Evolutionary conservation across 805 yeast genomes (phyloP), one percentile per base, ranked within the genome.

Genomic region (Monosporozyma aquatica): DNA sequence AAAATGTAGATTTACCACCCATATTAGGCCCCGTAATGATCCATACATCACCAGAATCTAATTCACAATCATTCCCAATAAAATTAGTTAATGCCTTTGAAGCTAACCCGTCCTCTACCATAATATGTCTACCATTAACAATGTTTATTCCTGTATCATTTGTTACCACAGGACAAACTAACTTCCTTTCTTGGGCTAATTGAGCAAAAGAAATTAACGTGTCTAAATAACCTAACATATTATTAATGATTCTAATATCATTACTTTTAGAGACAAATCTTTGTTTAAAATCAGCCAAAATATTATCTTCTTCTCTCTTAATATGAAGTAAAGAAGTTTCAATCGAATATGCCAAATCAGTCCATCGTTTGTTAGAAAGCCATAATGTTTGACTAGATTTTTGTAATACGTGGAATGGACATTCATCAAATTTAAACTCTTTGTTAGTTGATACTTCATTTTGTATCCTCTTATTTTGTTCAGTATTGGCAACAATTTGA

Each of bases 1-100:
- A 70, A 54, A 77, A 82, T 1, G 87, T 80, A 5, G 87, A 80
- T 55, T 83, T 83, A 6, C 92, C 92, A 6, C 90, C 90, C 90
- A 82, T 82, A 55, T 86, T 86, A 0, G 95, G 95, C 0, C 95
- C 95, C 0, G 95, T 82, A n/a, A 86, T 75, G 14, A 86, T 69
- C 68, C 84, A 72, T 2, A 74, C 54, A 5, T 61, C 48, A 34
- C 61, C 48, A 6, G 50, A 42, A 3, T 45, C 33, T 25, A 64
- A 28, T 4, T 33, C n/a, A 45, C 67, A 61, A 40, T 60, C 63
- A 46, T 65, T 65, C 9, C 52, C 46, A 5, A 56, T 54, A 45
- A 65, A 65, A 8, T 47, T 48, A 39, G 56, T 61, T 25, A 59
- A 47, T 2, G 80, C 75, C 20, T 65, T 63, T 1, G 65, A 58